Percentiles rank a stretch among this genome's conserved stretches.
Evolutionary conservation across 371 early-diverging fungal genomes (phyloP).

Genomic region (Mucor lusitanicus): DNA sequence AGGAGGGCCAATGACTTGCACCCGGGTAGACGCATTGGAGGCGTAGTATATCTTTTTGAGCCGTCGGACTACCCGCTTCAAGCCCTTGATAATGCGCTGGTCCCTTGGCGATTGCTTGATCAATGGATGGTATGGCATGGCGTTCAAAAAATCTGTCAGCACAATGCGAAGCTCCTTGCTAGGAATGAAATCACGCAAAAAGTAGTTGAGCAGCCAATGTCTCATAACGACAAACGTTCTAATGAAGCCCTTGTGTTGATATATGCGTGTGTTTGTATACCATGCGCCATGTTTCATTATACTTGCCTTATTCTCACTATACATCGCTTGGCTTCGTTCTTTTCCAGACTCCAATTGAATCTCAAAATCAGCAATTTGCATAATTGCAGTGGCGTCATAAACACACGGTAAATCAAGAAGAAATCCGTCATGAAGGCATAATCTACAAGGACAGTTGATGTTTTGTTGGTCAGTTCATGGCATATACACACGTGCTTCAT

Average conservation of each 20-base stretch:
- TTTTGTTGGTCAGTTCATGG: neutral
- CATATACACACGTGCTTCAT: too few species aligned
- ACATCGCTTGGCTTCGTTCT: conserved; percentile 56
- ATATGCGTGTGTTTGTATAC: neutral
- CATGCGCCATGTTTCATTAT: neutral
- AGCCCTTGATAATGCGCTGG: conserved; percentile 56
- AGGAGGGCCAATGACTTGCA: conserved; percentile 48
- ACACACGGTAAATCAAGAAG: conserved; percentile 69
- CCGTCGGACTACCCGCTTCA: conserved; percentile 48
- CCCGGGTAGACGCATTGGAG: conserved; percentile 27
- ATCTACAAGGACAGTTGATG: conserved; percentile 35
- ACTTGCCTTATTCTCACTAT: conserved; percentile 62
- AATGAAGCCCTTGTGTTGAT: neutral
- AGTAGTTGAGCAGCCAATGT: conserved; percentile 71
- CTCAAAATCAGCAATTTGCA: conserved; percentile 62
- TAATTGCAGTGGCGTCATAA: conserved; percentile 59
- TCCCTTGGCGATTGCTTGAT: conserved; percentile 50
- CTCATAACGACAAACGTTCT: conserved; percentile 69
- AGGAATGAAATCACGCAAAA: conserved; percentile 63
- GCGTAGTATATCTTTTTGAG: conserved; percentile 49
- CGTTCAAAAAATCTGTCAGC: conserved; percentile 47
- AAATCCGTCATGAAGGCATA: conserved; percentile 74
- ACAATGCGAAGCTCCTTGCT: conserved; percentile 48
- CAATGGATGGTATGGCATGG: conserved; percentile 41
- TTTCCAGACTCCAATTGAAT: conserved; percentile 61